A percentile compares a stretch with the other conserved stretches of the same genome.
Conservation (phyloP, 768 basidiomycete species). For the Rhizopogon vulgaris region DNA sequence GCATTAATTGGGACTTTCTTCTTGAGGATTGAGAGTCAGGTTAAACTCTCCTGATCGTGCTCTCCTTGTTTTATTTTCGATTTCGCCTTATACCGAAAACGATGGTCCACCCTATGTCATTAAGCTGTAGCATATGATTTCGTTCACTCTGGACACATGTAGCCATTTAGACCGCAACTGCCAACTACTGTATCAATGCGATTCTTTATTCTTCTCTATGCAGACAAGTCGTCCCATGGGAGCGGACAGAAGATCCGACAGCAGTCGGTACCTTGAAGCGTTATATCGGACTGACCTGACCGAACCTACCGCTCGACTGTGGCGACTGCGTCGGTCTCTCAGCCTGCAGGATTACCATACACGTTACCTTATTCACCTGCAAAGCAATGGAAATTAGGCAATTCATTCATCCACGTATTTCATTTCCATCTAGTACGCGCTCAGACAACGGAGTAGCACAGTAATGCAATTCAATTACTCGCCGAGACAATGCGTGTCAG, state of each 20-base stretch:
- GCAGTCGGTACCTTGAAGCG: no score
- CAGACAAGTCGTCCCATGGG: no score
- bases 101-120: background rate
- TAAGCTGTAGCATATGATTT: slow-evolving; percentile 4
- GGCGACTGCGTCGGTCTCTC: background rate
- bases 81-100: slow-evolving; percentile 5
- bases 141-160: slow-evolving; percentile 6
- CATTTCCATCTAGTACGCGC: no score
- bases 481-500: no score
- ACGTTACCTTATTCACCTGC: background rate
- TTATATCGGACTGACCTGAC: no score
- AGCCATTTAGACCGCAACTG: background rate
- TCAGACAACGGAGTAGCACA: no score
- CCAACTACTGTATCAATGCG: background rate
- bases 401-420: background rate
- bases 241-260: no score
- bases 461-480: no score
- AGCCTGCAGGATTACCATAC: background rate
- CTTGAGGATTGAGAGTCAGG: slow-evolving; percentile 49
- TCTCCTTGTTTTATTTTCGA: slow-evolving; percentile 6
- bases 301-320: no score
- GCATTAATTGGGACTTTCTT: slow-evolving; percentile 76
- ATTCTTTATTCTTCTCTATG: background rate
- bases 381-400: background rate
- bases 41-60: background rate